phyloP scores from a whole-genome alignment of 2,329 filamentous ascomycete species.

The Pestalotiopsis sp. region DNA sequence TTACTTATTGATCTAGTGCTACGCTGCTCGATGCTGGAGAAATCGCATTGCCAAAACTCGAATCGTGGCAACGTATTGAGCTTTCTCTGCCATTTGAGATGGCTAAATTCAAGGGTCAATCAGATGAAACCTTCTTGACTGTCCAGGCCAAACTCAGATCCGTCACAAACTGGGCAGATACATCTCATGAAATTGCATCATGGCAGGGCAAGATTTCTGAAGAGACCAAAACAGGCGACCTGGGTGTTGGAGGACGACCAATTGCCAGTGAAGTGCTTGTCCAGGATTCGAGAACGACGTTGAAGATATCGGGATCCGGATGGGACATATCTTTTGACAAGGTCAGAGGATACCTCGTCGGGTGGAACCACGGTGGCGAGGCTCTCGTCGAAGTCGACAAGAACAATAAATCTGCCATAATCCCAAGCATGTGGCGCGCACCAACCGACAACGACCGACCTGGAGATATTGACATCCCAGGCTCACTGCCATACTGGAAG shows the following conservation, averaged over 20 bases:
- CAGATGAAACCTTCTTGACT: constrained; percentile 47
- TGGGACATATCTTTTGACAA: constrained; percentile 49
- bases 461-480: constrained; percentile 32
- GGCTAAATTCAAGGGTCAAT: constrained; percentile 27
- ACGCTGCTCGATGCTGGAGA: constrained; percentile 36
- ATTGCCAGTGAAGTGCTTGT: constrained; percentile 23
- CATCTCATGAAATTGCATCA: constrained; percentile 59
- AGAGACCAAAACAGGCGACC: background rate
- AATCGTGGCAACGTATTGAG: constrained; percentile 38
- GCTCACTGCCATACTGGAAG: constrained; percentile 57
- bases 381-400: constrained; percentile 40
- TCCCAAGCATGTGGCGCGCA: constrained; percentile 63
- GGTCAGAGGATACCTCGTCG: constrained; percentile 44
- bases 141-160: constrained; percentile 46
- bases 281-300: constrained; percentile 24
- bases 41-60: constrained; percentile 43
- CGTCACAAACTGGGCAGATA: constrained; percentile 51
- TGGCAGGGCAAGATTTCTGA: constrained; percentile 46
- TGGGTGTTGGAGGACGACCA: no score
- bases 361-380: constrained; percentile 40
- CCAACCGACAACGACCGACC: constrained; percentile 68
- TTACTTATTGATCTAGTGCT: constrained; percentile 21
- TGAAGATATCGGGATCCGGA: constrained; percentile 32
- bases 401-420: constrained; percentile 37
- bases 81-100: constrained; percentile 35